Base-by-base conservation (phyloP, 2,329 filamentous ascomycete species). In the Cladosporium sp. region DNA sequence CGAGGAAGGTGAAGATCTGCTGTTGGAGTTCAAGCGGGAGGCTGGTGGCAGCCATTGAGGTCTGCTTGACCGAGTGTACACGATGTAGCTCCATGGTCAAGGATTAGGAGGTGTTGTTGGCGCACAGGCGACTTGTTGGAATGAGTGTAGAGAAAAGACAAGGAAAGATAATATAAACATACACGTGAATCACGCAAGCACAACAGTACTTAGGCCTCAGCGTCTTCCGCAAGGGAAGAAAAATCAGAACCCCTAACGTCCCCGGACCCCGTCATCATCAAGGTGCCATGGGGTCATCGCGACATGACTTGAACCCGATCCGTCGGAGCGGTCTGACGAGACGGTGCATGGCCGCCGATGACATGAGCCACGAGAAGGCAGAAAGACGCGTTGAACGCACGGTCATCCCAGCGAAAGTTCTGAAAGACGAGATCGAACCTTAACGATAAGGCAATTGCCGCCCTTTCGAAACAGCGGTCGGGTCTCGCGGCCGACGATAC, bases 11-110 rank as follows among this genome's bases (percentile, higher is more conserved):
- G 69, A 75, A 77, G 61, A 76, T 67, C 28, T 75, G 75, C 68
- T 77, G 75, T 60, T 75, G 75, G 38, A 77, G 67, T 64, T 77
- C 75, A 14, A 76, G 66, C 41, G 75, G 75, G 5, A 77, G 69
- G 58, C 68, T 66, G 12, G 72, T 73, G 6, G 72, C 71, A 55
- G 72, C 65, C 57, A 68, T 67, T n/a, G 63, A 41, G 32, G 63
- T 65, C 63, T 65, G 63, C 26, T 64, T 55, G 51, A 64, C 61
- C 24, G 61, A 64, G 21, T 64, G 61, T 24, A 64, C 61, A 26
- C 61, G 61, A 55, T 64, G 61, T 36, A 64, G 36, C 38, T 64
- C 61, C 61, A 64, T 64, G 28, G 36, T 34, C 2, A 49, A 26
- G 15, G 32, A 41, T 57, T 3, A 6, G n/a, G 21, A 18, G 26